phyloP scores from a whole-genome alignment of 139 green algal species.

The Coccomyxa sp. region DNA sequence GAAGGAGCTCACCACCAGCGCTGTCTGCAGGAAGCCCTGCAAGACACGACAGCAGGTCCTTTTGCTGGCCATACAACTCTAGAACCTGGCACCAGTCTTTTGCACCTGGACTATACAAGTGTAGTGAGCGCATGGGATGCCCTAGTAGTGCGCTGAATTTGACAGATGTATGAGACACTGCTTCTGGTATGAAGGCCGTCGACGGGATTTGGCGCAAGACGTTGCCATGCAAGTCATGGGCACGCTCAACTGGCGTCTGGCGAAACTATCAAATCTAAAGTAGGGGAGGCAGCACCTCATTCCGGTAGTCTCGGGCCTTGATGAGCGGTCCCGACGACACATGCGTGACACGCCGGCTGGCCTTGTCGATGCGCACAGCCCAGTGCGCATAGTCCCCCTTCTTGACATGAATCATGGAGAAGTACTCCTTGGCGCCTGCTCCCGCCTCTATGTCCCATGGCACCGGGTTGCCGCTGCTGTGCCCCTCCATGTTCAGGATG shows the following conservation, averaged over 20 bases:
- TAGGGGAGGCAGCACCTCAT: not conserved
- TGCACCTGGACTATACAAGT: too few relatives aligned
- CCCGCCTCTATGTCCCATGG: not conserved
- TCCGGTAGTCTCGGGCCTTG: slow-evolving; percentile 1
- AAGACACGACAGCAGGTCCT: not conserved
- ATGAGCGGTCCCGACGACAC: not conserved
- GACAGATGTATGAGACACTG: too few relatives aligned
- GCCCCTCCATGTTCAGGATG: not conserved
- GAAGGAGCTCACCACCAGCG: slow-evolving; percentile 7
- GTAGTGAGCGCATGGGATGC: too few relatives aligned
- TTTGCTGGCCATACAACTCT: too few relatives aligned
- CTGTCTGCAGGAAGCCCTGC: slow-evolving; percentile 1
- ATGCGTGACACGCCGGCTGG: not conserved
- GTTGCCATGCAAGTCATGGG: too few relatives aligned
- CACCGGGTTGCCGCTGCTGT: slow-evolving; percentile 3
- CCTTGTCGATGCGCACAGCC: slow-evolving; percentile 1
- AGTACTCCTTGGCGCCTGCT: not conserved
- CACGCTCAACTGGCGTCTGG: too few relatives aligned
- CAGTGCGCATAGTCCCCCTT: slow-evolving; percentile 3
- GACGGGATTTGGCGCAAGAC: too few relatives aligned
- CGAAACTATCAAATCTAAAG: too few relatives aligned
- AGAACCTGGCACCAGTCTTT: too few relatives aligned
- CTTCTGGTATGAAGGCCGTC: too few relatives aligned
- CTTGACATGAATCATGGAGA: slow-evolving; percentile 3
- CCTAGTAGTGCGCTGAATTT: too few relatives aligned